Base-by-base conservation (phyloP, 768 basidiomycete species). In the Rhodotorula graminis region DNA sequence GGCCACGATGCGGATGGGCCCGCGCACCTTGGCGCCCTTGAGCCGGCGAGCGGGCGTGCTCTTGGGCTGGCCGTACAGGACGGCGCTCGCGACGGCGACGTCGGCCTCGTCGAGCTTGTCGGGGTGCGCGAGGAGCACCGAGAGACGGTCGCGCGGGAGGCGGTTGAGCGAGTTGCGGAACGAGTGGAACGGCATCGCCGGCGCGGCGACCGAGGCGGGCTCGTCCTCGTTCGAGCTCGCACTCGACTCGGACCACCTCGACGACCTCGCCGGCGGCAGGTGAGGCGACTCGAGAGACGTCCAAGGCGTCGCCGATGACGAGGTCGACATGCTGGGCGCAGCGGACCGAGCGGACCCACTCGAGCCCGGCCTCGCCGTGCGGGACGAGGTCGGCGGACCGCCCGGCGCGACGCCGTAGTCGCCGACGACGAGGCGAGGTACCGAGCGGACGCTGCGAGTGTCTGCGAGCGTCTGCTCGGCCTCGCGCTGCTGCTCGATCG, bases 131-230 rank as follows among this genome's bases (percentile, higher is more conserved):
- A 56, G 37, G 55, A 44, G 9, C 27, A 15, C 29, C 42, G 52
- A 62, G 53, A 52, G 64, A 55, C 46, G 46, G 19, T 42, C 29
- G 29, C 52, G 64, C 56, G 16, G 58, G 2, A 58, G 9, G 11
- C 55, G 14, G 37, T 61, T 68, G 61, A 69, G 62, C 31, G 71
- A 72, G 67, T 72, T 69, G 46, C 71, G 62, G 59, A 72, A 72
- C 23, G 71, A 59, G n/a, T 61, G 23, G 63, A 72, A 72, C 10
- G 64, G 47, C 19, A 23, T 42, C 15, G 42, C n/a, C 2, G 72
- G 72, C 33, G 67, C 57, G 1, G 44, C 44, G 44, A 18, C 14
- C 3, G 44, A 3, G 12, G 44, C 44, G 44, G 44, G 44, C 44
- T 46, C 44, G 44, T 46, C 44, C 5, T 12, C 44, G 44, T 42